phyloP scores from a whole-genome alignment of 1,284 basidiomycete genomes.

The Dichomitus squalens region DNA sequence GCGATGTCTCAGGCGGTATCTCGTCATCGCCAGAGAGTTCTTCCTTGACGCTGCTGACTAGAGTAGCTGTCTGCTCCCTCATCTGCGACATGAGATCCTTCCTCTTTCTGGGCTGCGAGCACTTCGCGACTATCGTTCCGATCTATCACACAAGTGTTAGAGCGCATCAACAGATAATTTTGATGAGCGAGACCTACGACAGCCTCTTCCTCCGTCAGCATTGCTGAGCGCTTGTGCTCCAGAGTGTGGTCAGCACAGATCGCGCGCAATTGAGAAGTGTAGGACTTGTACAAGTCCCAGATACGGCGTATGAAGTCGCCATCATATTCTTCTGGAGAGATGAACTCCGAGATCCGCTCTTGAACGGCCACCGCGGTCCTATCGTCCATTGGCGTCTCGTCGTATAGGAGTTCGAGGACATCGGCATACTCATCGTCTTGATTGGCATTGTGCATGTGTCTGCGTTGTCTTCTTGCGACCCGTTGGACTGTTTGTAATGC shows the following conservation, averaged over 20 bases:
- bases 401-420: constrained; percentile 30
- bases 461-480: constrained; percentile 24
- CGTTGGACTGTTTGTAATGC: constrained; percentile 30
- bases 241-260: constrained; percentile 57
- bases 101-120: constrained; percentile 55
- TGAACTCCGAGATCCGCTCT: constrained; percentile 31
- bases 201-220: constrained; percentile 63
- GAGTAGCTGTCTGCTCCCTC: constrained; percentile 52
- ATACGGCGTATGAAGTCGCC: constrained; percentile 26
- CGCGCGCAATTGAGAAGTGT: constrained; percentile 47
- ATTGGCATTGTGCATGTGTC: constrained; percentile 21
- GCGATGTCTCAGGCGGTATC: constrained; percentile 38
- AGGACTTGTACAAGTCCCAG: constrained; percentile 47
- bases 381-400: constrained; percentile 19
- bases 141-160: constrained; percentile 24
- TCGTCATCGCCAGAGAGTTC: constrained; percentile 51
- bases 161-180: background rate
- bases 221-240: constrained; percentile 41
- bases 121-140: constrained; percentile 66
- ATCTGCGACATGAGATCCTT: constrained; percentile 54
- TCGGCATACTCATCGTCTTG: constrained; percentile 23
- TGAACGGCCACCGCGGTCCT: constrained; percentile 25
- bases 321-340: constrained; percentile 23
- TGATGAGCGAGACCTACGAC: constrained; percentile 29
- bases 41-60: constrained; percentile 50